Evolutionary conservation across 140 eudicot genomes (phyloP).

Genomic region (Bidens hawaiensis): DNA sequence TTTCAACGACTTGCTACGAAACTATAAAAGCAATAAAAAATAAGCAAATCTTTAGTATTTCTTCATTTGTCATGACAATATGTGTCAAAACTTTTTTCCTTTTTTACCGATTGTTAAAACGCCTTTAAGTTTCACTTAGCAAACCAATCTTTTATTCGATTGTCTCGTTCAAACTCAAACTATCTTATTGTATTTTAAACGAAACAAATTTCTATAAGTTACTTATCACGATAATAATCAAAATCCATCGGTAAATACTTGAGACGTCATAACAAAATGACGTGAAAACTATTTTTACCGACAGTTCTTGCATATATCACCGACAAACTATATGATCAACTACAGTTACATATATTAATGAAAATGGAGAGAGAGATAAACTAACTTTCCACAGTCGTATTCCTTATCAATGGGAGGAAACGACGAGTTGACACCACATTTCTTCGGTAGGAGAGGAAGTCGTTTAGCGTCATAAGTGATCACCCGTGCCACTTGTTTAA

Average conservation of each 20-base stretch:
- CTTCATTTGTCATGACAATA: no score
- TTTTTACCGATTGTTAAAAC: no score
- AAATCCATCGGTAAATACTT: neutral
- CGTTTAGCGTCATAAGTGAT: slow-evolving; percentile 24
- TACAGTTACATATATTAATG: neutral
- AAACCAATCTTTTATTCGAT: neutral
- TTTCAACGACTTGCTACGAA: no score
- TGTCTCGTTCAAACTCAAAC: neutral
- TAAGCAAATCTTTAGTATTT: no score
- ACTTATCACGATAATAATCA: neutral
- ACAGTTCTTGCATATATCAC: neutral
- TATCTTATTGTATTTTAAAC: neutral
- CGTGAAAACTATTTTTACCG: neutral
- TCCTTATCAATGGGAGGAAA: slow-evolving; percentile 34
- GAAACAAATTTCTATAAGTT: neutral
- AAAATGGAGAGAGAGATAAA: neutral
- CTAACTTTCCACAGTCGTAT: slow-evolving; percentile 32
- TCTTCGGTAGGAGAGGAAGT: slow-evolving; percentile 34
- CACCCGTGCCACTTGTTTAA: slow-evolving; percentile 18
- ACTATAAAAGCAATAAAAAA: no score
- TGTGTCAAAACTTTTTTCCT: no score
- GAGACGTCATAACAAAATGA: neutral
- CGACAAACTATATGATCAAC: neutral
- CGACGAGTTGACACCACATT: slow-evolving; percentile 24
- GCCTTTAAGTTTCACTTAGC: neutral